phyloP scores from a whole-genome alignment of 2,329 filamentous ascomycete species.

The Akanthomyces uredinophilus region DNA sequence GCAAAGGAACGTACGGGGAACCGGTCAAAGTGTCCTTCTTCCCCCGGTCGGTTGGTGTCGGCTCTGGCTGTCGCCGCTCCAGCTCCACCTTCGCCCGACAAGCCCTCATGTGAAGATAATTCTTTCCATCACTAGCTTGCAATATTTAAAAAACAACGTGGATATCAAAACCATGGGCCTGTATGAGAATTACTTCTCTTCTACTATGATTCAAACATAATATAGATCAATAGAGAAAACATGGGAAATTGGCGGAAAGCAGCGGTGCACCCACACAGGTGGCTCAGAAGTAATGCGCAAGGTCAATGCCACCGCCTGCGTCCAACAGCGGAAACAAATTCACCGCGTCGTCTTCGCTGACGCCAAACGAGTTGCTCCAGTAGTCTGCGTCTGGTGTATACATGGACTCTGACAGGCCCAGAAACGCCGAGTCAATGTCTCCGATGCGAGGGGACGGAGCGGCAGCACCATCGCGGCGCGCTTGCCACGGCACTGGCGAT shows the following conservation, averaged over 20 bases:
- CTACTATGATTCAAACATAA: neutral
- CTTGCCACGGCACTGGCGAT: neutral
- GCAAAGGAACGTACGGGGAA: too few species aligned
- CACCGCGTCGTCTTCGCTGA: conserved; percentile 31
- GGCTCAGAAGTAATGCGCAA: conserved; percentile 35
- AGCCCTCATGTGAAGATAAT: neutral
- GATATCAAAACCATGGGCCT: too few species aligned
- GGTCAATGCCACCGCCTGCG: conserved; percentile 47
- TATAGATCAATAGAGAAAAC: too few species aligned
- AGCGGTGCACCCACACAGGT: neutral
- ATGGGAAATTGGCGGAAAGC: neutral
- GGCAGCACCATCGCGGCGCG: conserved; percentile 22
- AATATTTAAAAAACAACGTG: too few species aligned
- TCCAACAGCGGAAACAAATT: conserved; percentile 50
- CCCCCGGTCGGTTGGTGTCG: neutral
- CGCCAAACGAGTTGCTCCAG: conserved; percentile 32
- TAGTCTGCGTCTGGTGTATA: conserved; percentile 38
- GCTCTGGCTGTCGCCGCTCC: neutral
- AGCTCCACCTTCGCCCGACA: neutral
- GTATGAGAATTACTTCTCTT: neutral
- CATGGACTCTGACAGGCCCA: conserved; percentile 33
- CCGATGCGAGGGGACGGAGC: conserved; percentile 28
- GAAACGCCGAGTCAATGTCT: conserved; percentile 34
- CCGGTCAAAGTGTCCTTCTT: too few species aligned
- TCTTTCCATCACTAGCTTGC: too few species aligned